Evolutionary conservation across 352 stramenopile species (phyloP), one percentile per base, ranked within the genome.

Genomic region (Phytophthora litchii): DNA sequence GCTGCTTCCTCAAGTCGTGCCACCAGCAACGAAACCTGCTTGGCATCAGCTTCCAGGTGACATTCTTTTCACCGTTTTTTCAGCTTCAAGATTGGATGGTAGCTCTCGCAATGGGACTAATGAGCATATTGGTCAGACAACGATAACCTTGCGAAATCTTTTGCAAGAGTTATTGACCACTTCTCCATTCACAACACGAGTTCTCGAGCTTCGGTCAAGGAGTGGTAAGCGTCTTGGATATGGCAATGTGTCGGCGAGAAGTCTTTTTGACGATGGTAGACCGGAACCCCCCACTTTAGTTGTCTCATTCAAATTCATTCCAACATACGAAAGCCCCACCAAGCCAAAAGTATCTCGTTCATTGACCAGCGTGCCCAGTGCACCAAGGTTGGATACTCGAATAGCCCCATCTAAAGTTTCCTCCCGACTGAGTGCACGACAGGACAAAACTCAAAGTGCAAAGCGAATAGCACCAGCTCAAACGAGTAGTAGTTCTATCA

Each of bases 21-120:
- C 44, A 3, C 14, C 48, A 41, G 49, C 47, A 20, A 70, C 51
- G 11, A 59, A 63, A 29, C 58, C 67, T 13, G 61, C 70, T 6
- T 89, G 83, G 83, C 45, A 65, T 19, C 72, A 83, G 36, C 58
- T 92, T 1, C 70, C 66, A 37, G 80, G 83, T 8, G 76, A 86
- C 31, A n/a, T 92, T 3, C 56, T 89, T 43, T 86, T 90, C 54
- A 84, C 70, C 2, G 68, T 90, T 1, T 88, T 87, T 43, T 70
- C 78, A 19, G 38, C 56, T 8, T 60, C 46, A 32, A 50, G 20
- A 17, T 34, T 43, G 0, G 38, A 60, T 17, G 35, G 44, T 17
- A 57, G 32, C 16, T 21, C 41, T 51, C 9, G 54, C 46, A 60
- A 29, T 48, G 46, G 52, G 23, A 35, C 41, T 0, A 75, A 72